Base-by-base conservation (phyloP, 345 rosid genomes). In the Rhodamnia rubescens region DNA sequence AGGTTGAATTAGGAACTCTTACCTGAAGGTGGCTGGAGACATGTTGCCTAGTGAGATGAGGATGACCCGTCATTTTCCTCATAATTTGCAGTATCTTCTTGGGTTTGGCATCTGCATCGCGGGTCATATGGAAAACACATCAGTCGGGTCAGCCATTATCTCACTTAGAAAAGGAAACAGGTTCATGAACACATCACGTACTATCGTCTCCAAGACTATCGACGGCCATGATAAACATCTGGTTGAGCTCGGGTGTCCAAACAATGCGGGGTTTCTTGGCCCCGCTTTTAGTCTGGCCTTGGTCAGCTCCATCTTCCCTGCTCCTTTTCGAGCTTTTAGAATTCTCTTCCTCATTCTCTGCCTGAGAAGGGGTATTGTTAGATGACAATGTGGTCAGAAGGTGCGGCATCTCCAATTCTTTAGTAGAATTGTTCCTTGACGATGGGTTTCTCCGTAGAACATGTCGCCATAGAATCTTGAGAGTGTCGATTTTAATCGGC, bases 1-100 rank as follows among this genome's bases (percentile, higher is more conserved):
- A 32, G 24, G 24, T 74, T 51, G 9, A 74, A 74, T 16, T 53
- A 18, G 13, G 24, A 11, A 64, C 44, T 61, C 74, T 53, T 32
- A 84, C 81, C 86, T 22, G 7, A 51, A 84, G 82, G 3, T 59
- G 85, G 80, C 85, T 59, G 55, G 85, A 57, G 53, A 84, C 50
- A 50, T 42, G 49, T 0, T 59, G 80, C 36, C 44, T 3, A 44
- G 74, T 59, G 42, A 84, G 42, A 58, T 27, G 22, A 24, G 56
- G 0, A 42, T 16, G 11, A 0, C 40, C 10, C 24, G 0, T 13
- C 78, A 12, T 0, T 26, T 15, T 26, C 40, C 27, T 22, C 80
- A 59, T 5, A 11, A 21, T 20, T 26, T 84, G 32, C 20, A 40
- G 32, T 42, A 84, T 84, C 0, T 47, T 58, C 85, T 59, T 84